Conservation (phyloP, 163 green algal species). For the Scenedesmus sp. region DNA sequence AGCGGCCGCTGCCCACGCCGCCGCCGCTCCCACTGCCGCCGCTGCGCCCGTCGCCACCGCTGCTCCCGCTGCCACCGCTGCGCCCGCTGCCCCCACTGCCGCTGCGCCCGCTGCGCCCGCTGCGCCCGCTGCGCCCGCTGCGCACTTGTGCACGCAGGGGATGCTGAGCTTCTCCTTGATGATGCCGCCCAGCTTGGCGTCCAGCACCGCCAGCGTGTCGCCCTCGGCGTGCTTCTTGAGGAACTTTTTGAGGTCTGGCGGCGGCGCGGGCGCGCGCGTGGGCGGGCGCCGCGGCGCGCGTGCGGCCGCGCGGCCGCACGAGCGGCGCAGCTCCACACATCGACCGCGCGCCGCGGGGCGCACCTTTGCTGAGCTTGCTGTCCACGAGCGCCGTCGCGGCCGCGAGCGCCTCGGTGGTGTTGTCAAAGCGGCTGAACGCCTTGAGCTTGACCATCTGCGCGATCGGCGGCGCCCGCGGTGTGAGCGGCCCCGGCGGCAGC, state of each 20-base stretch:
- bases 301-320: too few relatives aligned
- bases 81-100: too few relatives aligned
- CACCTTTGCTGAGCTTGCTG: slow-evolving; percentile 96
- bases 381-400: slow-evolving; percentile 95
- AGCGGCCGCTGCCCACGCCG: not conserved
- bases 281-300: too few relatives aligned
- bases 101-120: slow-evolving; percentile 1
- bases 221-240: slow-evolving; percentile 93
- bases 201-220: slow-evolving; percentile 91
- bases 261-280: too few relatives aligned
- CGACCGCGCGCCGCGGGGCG: not conserved
- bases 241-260: slow-evolving; percentile 97
- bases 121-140: not conserved
- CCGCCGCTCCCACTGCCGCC: not conserved
- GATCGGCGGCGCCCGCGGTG: not conserved
- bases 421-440: slow-evolving; percentile 97
- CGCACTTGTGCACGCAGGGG: slow-evolving; percentile 79
- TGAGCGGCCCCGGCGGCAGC: not conserved
- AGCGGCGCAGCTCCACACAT: not conserved
- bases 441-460: slow-evolving; percentile 97
- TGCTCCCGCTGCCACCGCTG: too few relatives aligned
- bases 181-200: slow-evolving; percentile 97
- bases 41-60: too few relatives aligned
- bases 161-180: slow-evolving; percentile 99
- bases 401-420: slow-evolving; percentile 96